These are phyloP conservation scores for Russula sp. DNA, from an alignment of 768 basidiomycete species.

Conservation along the genomic window DNA sequence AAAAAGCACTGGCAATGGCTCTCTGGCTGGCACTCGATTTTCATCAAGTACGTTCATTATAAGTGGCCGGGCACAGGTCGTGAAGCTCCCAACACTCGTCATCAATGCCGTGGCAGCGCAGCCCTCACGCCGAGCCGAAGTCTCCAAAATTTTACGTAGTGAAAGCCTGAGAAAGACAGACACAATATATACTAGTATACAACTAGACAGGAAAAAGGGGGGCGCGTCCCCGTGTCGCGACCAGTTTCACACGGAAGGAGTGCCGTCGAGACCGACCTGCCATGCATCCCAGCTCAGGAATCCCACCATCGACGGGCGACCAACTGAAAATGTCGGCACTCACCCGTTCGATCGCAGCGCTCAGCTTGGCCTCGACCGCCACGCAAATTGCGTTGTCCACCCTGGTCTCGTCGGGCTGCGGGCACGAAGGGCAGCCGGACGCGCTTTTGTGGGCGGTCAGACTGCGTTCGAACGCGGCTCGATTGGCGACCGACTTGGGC, in stretches of 20 bases:
- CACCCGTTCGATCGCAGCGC: not conserved
- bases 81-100: too few relatives aligned
- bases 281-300: not conserved
- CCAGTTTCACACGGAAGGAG: not conserved
- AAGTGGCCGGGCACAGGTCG: too few relatives aligned
- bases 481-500: constrained; percentile 5
- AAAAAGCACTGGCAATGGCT: too few relatives aligned
- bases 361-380: not conserved
- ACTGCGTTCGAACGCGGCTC: constrained; percentile 1
- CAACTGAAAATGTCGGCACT: not conserved
- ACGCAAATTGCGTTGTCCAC: not conserved
- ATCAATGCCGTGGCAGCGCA: too few relatives aligned
- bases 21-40: too few relatives aligned
- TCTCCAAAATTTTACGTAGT: too few relatives aligned
- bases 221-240: not conserved
- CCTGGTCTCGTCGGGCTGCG: not conserved
- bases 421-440: not conserved
- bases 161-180: too few relatives aligned
- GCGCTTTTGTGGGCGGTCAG: not conserved
- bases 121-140: too few relatives aligned
- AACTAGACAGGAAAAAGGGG: not conserved
- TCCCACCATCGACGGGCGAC: not conserved
- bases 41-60: too few relatives aligned
- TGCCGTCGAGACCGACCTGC: constrained; percentile 1
- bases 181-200: too few relatives aligned